Conservation (phyloP, 768 basidiomycete genomes). For the Tricholoma sp. region DNA sequence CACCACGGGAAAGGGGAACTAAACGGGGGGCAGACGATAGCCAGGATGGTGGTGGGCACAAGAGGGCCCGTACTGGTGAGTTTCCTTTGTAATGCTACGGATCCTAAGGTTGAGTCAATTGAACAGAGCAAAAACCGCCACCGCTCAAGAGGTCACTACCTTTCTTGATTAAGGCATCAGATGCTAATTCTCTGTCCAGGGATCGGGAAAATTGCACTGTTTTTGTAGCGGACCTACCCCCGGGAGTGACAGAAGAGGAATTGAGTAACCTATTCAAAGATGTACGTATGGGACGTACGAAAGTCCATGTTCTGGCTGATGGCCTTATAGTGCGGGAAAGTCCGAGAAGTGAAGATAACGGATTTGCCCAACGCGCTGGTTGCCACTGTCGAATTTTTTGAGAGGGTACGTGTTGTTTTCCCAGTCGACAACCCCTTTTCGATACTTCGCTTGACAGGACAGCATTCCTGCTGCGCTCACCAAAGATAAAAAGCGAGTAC, state of each 20-base stretch:
- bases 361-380: constrained; percentile 52
- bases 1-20: constrained; percentile 31
- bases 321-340: constrained; percentile 72
- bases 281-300: constrained; percentile 36
- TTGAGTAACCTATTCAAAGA: constrained; percentile 79
- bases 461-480: constrained; percentile 83
- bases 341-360: constrained; percentile 83
- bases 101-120: neutral
- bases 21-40: constrained; percentile 60
- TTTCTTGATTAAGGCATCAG: neutral
- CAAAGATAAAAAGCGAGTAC: constrained; percentile 88
- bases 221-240: constrained; percentile 71
- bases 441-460: constrained; percentile 41
- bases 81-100: neutral
- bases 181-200: constrained; percentile 33
- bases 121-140: constrained; percentile 38
- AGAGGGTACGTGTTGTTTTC: constrained; percentile 38
- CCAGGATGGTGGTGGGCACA: constrained; percentile 32
- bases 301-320: neutral
- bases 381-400: constrained; percentile 86
- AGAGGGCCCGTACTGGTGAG: constrained; percentile 62
- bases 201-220: constrained; percentile 96
- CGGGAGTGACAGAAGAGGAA: constrained; percentile 54
- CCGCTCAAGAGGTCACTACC: constrained; percentile 54
- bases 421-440: neutral